A percentile compares a stretch with the other conserved stretches of the same genome.
These are phyloP conservation scores for Cyberlindnera misumaiensis DNA, from an alignment of 805 yeast species.

Conservation along the genomic window DNA sequence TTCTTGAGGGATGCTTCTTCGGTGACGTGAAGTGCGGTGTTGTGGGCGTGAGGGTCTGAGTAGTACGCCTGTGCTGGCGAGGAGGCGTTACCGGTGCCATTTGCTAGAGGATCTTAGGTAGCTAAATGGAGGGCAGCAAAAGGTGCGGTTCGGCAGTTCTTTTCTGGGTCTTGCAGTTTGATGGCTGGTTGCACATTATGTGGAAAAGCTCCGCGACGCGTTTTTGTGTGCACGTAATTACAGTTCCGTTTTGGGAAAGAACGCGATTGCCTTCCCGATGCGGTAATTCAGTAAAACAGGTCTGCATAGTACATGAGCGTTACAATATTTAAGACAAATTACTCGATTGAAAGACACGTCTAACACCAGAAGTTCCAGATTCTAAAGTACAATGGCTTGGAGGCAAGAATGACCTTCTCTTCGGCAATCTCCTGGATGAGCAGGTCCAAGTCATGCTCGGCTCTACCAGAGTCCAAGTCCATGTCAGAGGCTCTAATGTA, in stretches of 20 bases:
- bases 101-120: background rate
- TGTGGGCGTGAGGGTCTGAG: constrained; percentile 1
- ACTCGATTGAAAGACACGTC: constrained; percentile 7
- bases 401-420: constrained; percentile 43
- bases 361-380: constrained; percentile 48
- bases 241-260: background rate
- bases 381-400: constrained; percentile 41
- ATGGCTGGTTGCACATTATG: background rate
- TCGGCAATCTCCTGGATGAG: constrained; percentile 49
- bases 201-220: background rate
- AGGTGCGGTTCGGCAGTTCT: too few species aligned
- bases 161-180: too few species aligned
- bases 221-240: constrained; percentile 1
- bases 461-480: constrained; percentile 59
- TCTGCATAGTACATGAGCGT: too few species aligned
- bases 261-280: background rate
- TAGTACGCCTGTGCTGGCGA: background rate
- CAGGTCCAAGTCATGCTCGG: constrained; percentile 51
- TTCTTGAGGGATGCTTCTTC: background rate
- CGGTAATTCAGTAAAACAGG: background rate
- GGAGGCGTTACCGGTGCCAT: constrained; percentile 1
- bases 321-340: too few species aligned
- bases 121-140: background rate
- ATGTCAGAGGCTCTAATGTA: constrained; percentile 41
- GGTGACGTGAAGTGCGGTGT: background rate